These are phyloP conservation scores for Septoria linicola DNA, from an alignment of 2,329 filamentous ascomycete species.

Conservation along the genomic window DNA sequence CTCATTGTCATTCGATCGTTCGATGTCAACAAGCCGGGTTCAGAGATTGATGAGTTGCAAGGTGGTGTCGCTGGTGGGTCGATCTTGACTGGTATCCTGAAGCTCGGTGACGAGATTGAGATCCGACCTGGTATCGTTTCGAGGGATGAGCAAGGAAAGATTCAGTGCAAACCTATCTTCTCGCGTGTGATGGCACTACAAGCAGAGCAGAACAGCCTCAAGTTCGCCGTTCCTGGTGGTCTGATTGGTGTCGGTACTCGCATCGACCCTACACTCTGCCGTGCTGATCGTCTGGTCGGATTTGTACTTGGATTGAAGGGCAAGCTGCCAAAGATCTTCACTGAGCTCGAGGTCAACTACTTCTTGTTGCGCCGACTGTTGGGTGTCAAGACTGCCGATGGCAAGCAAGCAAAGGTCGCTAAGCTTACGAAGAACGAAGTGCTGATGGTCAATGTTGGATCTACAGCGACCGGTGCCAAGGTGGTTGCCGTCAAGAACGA, in stretches of 20 bases:
- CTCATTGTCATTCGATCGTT: conserved; percentile 99
- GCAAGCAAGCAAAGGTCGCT: conserved; percentile 98
- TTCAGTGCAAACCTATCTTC: conserved; percentile 97
- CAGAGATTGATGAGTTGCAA: conserved; percentile 97
- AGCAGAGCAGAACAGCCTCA: conserved; percentile 96
- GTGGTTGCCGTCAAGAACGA: conserved; percentile 96
- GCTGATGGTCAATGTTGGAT: conserved; percentile 99
- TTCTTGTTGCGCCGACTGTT: conserved; percentile 92
- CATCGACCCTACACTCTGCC: conserved; percentile 95
- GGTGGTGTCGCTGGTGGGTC: conserved; percentile 97
- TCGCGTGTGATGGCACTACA: conserved; percentile 92
- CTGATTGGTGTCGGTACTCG: conserved; percentile 97
- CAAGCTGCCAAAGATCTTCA: conserved; percentile 92
- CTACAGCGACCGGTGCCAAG: conserved; percentile 95
- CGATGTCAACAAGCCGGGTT: conserved; percentile 99
- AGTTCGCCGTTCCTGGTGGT: conserved; percentile 96
- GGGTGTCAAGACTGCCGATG: conserved; percentile 95
- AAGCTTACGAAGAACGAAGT: conserved; percentile 98
- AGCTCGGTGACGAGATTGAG: conserved; percentile 96
- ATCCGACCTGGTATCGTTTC: conserved; percentile 98
- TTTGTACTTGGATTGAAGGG: conserved; percentile 96
- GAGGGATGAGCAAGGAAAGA: conserved; percentile 87
- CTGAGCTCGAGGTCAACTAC: conserved; percentile 98
- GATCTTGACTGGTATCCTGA: conserved; percentile 94
- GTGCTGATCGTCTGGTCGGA: conserved; percentile 97